Evolutionary conservation across 1,284 basidiomycete genomes (phyloP).

Genomic region (Athelia sp.): DNA sequence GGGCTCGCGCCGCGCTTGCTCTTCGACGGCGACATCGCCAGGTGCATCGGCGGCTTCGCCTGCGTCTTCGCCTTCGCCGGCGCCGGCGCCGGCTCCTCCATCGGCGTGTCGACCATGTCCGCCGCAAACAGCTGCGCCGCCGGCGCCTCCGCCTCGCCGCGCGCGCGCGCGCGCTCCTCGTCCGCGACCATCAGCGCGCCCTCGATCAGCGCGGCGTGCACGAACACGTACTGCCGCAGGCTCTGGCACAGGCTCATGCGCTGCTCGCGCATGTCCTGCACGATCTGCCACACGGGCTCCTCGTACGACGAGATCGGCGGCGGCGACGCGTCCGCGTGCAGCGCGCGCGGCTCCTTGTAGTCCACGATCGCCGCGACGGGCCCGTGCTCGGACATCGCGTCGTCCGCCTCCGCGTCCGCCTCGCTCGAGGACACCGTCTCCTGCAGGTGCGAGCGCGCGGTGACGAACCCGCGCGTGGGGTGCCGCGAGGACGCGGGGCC

Average conservation of each 20-base stretch:
- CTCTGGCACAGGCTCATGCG: slow-evolving; percentile 90
- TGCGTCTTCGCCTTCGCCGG: slow-evolving; percentile 1
- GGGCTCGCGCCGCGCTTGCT: slow-evolving; percentile 68
- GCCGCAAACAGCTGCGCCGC: not conserved
- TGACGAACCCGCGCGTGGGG: not conserved
- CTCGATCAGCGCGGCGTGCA: slow-evolving; percentile 81
- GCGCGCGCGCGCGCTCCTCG: slow-evolving; percentile 50
- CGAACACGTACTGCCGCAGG: slow-evolving; percentile 85
- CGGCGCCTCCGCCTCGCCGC: slow-evolving; percentile 19
- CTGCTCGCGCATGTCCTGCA: slow-evolving; percentile 89
- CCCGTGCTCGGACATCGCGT: slow-evolving; percentile 5
- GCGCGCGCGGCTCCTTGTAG: slow-evolving; percentile 52
- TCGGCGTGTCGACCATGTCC: not conserved
- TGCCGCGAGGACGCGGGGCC: too few species aligned
- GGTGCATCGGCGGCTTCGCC: slow-evolving; percentile 4
- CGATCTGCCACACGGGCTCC: slow-evolving; percentile 71
- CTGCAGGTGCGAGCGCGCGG: not conserved
- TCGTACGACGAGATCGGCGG: slow-evolving; percentile 55
- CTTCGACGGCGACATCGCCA: slow-evolving; percentile 28
- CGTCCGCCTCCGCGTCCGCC: slow-evolving; percentile 7
- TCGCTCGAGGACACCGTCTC: not conserved
- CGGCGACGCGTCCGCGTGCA: slow-evolving; percentile 53
- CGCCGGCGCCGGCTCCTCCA: slow-evolving; percentile 7
- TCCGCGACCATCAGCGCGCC: slow-evolving; percentile 76
- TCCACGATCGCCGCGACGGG: slow-evolving; percentile 28